Evolutionary conservation across 2,329 filamentous ascomycete species (phyloP).

Genomic region (Neofusicoccum parvum): DNA sequence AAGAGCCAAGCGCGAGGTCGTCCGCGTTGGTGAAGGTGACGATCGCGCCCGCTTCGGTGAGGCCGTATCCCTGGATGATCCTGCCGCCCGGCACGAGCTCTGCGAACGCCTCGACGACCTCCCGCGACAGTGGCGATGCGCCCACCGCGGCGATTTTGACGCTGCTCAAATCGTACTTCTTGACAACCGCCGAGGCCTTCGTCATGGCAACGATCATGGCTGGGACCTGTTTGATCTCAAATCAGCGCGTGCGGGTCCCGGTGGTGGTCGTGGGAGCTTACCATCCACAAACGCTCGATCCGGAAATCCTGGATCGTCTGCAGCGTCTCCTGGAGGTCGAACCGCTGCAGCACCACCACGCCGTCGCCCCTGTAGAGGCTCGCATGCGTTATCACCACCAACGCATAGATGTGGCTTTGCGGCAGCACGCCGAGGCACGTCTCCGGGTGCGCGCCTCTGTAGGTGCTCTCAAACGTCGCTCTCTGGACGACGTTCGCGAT

Average conservation of each 20-base stretch:
- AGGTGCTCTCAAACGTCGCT: not conserved
- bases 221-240: not conserved
- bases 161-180: slow-evolving; percentile 6
- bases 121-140: not conserved
- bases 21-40: not conserved
- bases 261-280: not conserved
- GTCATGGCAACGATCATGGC: not conserved
- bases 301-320: slow-evolving; percentile 1
- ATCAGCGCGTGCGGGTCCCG: not conserved
- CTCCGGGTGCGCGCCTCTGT: slow-evolving; percentile 2
- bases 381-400: not conserved
- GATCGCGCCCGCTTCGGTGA: not conserved
- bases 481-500: slow-evolving; percentile 7
- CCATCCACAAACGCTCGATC: slow-evolving; percentile 9
- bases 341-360: not conserved
- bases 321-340: not conserved
- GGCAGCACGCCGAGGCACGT: not conserved
- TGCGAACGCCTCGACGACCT: not conserved
- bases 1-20: not conserved
- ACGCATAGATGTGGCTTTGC: slow-evolving; percentile 2
- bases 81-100: not conserved
- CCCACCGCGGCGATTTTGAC: not conserved
- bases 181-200: not conserved
- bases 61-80: slow-evolving; percentile 6
- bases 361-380: slow-evolving; percentile 1